Percentiles rank a stretch among this genome's conserved stretches.
Evolutionary conservation across 352 stramenopile genomes (phyloP).

Genomic region (Phytophthora fragariae): DNA sequence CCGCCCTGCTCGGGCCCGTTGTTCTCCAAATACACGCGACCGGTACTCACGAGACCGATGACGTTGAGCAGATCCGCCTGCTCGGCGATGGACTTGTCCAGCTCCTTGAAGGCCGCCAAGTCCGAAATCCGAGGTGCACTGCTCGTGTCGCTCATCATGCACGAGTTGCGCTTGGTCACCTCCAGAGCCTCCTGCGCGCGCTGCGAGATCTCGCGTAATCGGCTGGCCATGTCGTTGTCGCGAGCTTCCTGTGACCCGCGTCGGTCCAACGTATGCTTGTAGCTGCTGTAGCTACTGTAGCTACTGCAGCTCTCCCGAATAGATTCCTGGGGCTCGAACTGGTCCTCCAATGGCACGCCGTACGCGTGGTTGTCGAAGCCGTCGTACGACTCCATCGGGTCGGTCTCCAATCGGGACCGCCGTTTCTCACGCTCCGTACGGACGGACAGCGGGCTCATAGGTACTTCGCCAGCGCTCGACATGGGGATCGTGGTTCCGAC

Average conservation of each 20-base stretch:
- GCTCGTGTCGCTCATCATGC: constrained; percentile 81
- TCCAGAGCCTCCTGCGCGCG: constrained; percentile 73
- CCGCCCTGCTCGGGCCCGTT: constrained; percentile 53
- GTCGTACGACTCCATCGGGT: constrained; percentile 75
- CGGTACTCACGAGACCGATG: constrained; percentile 79
- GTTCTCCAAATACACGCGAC: constrained; percentile 80
- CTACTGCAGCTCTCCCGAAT: constrained; percentile 34
- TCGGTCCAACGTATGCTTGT: constrained; percentile 38
- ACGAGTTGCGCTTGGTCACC: constrained; percentile 73
- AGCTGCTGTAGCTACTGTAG: constrained; percentile 26
- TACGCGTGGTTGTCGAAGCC: constrained; percentile 59
- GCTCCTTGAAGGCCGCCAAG: constrained; percentile 66
- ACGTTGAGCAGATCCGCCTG: constrained; percentile 79
- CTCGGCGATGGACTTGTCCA: constrained; percentile 79
- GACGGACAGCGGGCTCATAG: constrained; percentile 66
- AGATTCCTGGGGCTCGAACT: constrained; percentile 35
- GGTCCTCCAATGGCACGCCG: constrained; percentile 51
- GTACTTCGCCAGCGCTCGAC: constrained; percentile 57
- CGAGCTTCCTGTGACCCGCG: constrained; percentile 50
- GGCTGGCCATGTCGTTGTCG: constrained; percentile 59
- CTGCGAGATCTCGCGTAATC: constrained; percentile 71
- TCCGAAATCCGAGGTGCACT: constrained; percentile 72
- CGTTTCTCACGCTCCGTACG: constrained; percentile 48
- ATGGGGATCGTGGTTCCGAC: constrained; percentile 43
- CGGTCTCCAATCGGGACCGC: constrained; percentile 62